Conservation (phyloP, 768 basidiomycete species). For the Suillus placidus region DNA sequence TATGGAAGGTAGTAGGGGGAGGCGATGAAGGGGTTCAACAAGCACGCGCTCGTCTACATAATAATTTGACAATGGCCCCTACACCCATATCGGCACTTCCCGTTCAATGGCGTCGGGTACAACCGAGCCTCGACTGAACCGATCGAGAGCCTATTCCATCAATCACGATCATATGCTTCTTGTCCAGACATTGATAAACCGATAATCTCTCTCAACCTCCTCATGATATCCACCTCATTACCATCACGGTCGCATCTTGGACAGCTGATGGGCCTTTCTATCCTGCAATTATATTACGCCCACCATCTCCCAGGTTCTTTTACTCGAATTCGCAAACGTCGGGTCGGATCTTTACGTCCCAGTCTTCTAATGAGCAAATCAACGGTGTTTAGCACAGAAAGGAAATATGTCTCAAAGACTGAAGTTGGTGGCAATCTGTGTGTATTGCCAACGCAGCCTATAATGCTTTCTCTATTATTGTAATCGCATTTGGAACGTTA, state of each 20-base stretch:
- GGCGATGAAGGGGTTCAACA: slow-evolving; percentile 4
- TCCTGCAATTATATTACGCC: not conserved
- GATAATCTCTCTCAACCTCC: not conserved
- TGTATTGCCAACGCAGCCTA: not conserved
- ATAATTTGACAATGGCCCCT: slow-evolving; percentile 6
- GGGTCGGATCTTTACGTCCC: slow-evolving; percentile 3
- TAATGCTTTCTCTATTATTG: not conserved
- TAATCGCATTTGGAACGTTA: not conserved
- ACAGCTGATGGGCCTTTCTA: not conserved
- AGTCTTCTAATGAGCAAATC: not conserved
- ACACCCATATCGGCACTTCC: slow-evolving; percentile 2
- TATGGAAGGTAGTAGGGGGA: not conserved
- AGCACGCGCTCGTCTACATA: slow-evolving; percentile 5
- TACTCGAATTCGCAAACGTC: not conserved
- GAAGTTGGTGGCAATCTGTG: not conserved
- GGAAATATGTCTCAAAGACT: not conserved
- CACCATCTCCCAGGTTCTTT: not conserved
- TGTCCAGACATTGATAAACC: not conserved
- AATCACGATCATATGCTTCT: slow-evolving; percentile 3
- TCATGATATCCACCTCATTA: not conserved
- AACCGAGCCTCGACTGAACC: not conserved
- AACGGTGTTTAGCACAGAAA: not conserved
- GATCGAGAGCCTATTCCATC: not conserved
- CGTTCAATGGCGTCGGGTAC: not conserved
- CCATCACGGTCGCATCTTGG: not conserved